Evolutionary conservation across 306 rosid species (phyloP).

Genomic region (Heteromeles arbutifolia): DNA sequence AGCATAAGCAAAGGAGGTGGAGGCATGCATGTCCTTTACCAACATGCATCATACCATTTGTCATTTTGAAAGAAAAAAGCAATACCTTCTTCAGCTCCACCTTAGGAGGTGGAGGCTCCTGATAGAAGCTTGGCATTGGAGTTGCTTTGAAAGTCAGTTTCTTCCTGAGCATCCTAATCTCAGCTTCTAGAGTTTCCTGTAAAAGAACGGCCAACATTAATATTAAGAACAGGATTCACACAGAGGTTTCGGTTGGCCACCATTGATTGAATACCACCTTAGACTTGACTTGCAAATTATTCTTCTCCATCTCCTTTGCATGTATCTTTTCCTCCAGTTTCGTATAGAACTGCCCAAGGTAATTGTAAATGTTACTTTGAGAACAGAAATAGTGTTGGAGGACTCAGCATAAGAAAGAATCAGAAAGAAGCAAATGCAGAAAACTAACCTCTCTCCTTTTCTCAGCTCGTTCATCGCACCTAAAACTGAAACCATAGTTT

Average conservation of each 20-base stretch:
- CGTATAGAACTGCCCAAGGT: constrained; percentile 72
- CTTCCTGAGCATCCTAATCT: constrained; percentile 32
- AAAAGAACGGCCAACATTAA: constrained; percentile 13
- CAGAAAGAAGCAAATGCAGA: constrained; percentile 8
- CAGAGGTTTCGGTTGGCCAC: background rate
- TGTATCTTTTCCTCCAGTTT: constrained; percentile 97
- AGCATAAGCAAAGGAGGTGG: too few relatives aligned
- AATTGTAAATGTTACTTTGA: constrained; percentile 6
- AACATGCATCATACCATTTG: background rate
- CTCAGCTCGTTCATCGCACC: constrained; percentile 91
- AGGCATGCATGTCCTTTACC: too few relatives aligned
- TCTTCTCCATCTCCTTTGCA: constrained; percentile 89
- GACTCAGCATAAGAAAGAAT: constrained; percentile 1
- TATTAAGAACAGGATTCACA: constrained; percentile 7
- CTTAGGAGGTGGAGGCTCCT: constrained; percentile 41
- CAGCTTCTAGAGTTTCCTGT: constrained; percentile 72
- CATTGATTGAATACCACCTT: constrained; percentile 52
- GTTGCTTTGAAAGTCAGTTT: constrained; percentile 34
- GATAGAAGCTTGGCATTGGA: constrained; percentile 42
- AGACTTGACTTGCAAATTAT: constrained; percentile 75
- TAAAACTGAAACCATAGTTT: constrained; percentile 88
- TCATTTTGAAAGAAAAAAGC: background rate
- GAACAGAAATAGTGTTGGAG: constrained; percentile 4
- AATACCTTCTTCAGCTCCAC: constrained; percentile 33
- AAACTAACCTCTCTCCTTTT: constrained; percentile 73